Conservation (phyloP, 768 basidiomycete genomes). For the Sporobolomyces phaffii region DNA sequence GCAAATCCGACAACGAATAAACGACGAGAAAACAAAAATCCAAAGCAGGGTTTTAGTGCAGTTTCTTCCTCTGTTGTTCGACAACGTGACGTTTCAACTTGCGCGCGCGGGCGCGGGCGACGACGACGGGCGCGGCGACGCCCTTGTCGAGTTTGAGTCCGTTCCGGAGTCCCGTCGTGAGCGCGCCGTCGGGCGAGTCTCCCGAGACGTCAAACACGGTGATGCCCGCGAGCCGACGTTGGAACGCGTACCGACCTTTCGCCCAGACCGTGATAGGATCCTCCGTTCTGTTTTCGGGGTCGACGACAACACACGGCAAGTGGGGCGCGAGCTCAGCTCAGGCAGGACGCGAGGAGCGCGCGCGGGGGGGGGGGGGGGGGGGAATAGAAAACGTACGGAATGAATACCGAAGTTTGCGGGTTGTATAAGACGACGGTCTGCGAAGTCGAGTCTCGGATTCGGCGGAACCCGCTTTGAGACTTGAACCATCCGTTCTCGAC, state of each 20-base stretch:
- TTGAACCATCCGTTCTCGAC: conserved; percentile 5
- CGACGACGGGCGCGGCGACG: neutral
- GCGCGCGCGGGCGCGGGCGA: too few relatives aligned
- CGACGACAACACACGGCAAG: neutral
- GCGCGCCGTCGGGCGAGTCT: neutral
- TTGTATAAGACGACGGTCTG: conserved; percentile 8
- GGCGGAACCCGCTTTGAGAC: neutral
- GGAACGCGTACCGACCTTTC: conserved; percentile 4
- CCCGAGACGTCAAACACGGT: conserved; percentile 18
- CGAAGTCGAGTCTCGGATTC: neutral
- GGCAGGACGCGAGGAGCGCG: too few relatives aligned
- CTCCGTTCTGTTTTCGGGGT: neutral
- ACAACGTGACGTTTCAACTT: conserved; percentile 12
- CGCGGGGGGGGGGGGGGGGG: too few relatives aligned
- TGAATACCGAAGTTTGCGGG: neutral
- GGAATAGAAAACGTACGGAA: conserved; percentile 6
- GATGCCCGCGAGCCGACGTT: neutral
- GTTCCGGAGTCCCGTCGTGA: neutral
- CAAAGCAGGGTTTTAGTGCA: too few relatives aligned
- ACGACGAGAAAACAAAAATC: too few relatives aligned
- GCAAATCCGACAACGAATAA: too few relatives aligned
- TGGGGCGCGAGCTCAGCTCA: too few relatives aligned
- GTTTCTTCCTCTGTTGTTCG: neutral
- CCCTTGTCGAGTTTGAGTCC: neutral
- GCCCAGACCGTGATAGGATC: neutral